Conservation (phyloP, 805 yeast species). For the Candida manassasensis region DNA sequence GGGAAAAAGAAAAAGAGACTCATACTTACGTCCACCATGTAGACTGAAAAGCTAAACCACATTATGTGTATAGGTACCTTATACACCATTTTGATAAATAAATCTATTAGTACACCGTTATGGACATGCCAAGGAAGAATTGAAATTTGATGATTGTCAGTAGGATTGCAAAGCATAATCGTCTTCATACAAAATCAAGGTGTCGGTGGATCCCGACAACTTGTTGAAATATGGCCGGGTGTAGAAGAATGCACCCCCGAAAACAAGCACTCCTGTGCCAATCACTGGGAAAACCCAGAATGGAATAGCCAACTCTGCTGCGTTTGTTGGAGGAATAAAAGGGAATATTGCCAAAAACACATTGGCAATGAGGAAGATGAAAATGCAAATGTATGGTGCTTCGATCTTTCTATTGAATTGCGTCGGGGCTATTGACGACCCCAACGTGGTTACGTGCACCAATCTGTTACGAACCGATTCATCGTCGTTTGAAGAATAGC, state of each 20-base stretch:
- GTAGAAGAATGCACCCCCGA: constrained; percentile 35
- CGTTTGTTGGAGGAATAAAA: constrained; percentile 49
- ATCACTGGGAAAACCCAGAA: constrained; percentile 57
- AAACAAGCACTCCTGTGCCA: constrained; percentile 40
- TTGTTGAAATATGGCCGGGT: constrained; percentile 7
- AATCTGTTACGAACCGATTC: constrained; percentile 2
- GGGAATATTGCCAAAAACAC: constrained; percentile 51
- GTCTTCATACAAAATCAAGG: constrained; percentile 12
- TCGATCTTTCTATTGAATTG: constrained; percentile 6
- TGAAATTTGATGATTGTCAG: no score
- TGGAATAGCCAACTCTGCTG: constrained; percentile 34
- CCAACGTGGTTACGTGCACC: constrained; percentile 11
- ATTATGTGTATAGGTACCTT: no score
- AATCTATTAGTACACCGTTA: no score
- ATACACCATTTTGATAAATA: no score
- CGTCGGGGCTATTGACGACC: constrained; percentile 2
- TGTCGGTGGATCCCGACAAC: neutral
- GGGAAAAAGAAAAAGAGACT: constrained; percentile 45
- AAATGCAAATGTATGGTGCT: constrained; percentile 27
- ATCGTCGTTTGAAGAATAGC: constrained; percentile 7
- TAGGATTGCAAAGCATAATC: constrained; percentile 8
- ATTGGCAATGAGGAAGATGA: constrained; percentile 42
- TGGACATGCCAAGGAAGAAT: no score
- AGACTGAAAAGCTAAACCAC: no score
- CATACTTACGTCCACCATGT: constrained; percentile 24